Evolutionary conservation across 2,329 filamentous ascomycete species (phyloP).

Genomic region (Ceratocystiopsis sp.): DNA sequence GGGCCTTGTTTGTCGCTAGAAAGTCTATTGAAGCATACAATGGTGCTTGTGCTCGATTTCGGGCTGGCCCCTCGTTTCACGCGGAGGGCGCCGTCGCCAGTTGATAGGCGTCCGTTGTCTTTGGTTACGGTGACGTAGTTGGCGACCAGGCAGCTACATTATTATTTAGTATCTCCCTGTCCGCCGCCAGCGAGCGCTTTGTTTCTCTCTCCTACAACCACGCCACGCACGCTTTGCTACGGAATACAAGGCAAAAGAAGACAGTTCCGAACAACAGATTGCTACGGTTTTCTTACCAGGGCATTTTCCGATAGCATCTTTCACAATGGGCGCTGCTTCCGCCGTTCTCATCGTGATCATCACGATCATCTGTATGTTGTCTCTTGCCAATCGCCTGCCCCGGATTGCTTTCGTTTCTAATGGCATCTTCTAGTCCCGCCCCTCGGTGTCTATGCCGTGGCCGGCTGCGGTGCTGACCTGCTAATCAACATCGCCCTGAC

Average conservation of each 20-base stretch:
- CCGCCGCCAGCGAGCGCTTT: not conserved
- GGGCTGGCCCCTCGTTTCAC: no score
- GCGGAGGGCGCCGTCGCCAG: no score
- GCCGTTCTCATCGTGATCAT: constrained; percentile 32
- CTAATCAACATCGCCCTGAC: constrained; percentile 52
- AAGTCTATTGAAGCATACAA: no score
- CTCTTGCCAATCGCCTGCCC: not conserved
- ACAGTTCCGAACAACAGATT: not conserved
- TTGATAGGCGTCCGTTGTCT: no score
- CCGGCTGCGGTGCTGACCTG: constrained; percentile 48
- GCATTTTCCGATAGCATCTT: not conserved
- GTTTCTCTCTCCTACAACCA: not conserved
- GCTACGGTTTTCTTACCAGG: no score
- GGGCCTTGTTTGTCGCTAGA: no score
- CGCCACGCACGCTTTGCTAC: not conserved
- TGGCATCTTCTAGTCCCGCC: constrained; percentile 37
- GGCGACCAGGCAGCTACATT: no score
- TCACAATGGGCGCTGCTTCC: constrained; percentile 31
- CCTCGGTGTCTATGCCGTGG: constrained; percentile 43
- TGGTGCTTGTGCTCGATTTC: no score
- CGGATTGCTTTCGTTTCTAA: not conserved
- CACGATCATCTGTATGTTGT: constrained; percentile 32
- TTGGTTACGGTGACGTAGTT: no score
- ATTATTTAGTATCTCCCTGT: not conserved
- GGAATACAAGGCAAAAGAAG: no score